Percentiles rank a stretch among this genome's conserved stretches.
Conservation (phyloP, 2,329 filamentous ascomycete species). For the Paraphaeosphaeria minitans region DNA sequence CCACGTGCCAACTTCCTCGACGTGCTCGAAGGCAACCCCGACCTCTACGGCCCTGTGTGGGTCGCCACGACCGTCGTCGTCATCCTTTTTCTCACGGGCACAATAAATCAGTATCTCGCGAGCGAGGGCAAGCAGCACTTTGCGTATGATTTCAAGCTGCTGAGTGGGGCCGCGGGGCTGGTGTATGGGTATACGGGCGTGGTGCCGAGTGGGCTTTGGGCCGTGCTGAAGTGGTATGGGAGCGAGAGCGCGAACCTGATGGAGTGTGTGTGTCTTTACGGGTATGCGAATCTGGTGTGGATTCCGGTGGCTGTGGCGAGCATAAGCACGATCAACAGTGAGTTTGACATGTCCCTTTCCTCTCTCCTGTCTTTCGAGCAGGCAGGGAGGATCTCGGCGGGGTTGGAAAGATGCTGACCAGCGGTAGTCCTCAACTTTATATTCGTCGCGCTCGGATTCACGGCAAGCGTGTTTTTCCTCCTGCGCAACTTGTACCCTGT, state of each 20-base stretch:
- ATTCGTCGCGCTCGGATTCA: conserved; percentile 74
- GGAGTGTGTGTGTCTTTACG: conserved; percentile 94
- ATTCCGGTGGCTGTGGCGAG: conserved; percentile 90
- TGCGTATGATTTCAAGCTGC: conserved; percentile 85
- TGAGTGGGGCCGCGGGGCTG: conserved; percentile 88
- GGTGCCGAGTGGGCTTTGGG: conserved; percentile 84
- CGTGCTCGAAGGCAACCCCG: conserved; percentile 93
- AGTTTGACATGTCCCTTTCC: conserved; percentile 22
- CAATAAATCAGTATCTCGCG: conserved; percentile 88
- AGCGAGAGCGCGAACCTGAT: conserved; percentile 91
- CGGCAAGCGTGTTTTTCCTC: conserved; percentile 46
- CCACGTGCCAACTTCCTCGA: conserved; percentile 95
- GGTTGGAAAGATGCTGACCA: not conserved
- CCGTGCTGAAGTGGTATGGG: conserved; percentile 90
- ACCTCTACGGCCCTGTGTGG: conserved; percentile 97
- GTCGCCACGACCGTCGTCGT: conserved; percentile 97
- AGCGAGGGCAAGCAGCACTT: conserved; percentile 71
- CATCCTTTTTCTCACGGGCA: conserved; percentile 93
- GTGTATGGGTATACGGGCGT: conserved; percentile 90
- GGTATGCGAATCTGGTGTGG: conserved; percentile 97
- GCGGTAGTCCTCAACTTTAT: conserved; percentile 78
- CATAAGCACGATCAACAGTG: conserved; percentile 79
- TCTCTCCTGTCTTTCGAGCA: too few relatives aligned
- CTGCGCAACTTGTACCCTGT: conserved; percentile 66
- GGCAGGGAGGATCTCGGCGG: not conserved